Evolutionary conservation across 1,139 yeast genomes (phyloP).

Genomic region (Geotrichum bryndzae): DNA sequence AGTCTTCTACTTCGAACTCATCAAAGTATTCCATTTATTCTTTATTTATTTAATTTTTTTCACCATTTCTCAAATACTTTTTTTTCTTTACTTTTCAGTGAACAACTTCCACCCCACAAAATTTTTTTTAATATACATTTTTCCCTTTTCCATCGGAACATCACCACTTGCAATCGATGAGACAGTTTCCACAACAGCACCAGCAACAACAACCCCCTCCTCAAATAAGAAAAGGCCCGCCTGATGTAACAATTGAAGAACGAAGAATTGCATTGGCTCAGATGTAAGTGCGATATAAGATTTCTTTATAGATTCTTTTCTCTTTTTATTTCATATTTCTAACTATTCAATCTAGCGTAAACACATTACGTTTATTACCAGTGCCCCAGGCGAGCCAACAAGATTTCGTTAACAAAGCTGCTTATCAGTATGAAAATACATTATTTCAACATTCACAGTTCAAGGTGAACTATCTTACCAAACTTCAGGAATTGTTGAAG

Average conservation of each 20-base stretch:
- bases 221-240: neutral
- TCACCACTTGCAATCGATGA: neutral
- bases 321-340: neutral
- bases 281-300: neutral
- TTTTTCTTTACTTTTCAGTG: too few relatives aligned
- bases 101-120: too few relatives aligned
- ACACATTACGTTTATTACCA: neutral
- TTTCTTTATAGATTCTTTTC: neutral
- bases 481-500: neutral
- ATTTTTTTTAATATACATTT: neutral
- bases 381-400: neutral
- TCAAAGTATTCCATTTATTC: too few relatives aligned
- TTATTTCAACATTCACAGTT: neutral
- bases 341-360: neutral
- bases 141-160: neutral
- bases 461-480: neutral
- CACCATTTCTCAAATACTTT: too few relatives aligned
- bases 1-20: too few relatives aligned
- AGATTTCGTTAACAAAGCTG: neutral
- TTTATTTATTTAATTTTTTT: too few relatives aligned
- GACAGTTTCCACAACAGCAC: neutral
- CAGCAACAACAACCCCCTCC: slow-evolving; percentile 1
- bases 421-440: slow-evolving; percentile 1
- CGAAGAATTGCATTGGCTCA: neutral
- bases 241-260: slow-evolving; percentile 1